phyloP scores from a whole-genome alignment of 345 rosid species.

The Trapa bicornis region DNA sequence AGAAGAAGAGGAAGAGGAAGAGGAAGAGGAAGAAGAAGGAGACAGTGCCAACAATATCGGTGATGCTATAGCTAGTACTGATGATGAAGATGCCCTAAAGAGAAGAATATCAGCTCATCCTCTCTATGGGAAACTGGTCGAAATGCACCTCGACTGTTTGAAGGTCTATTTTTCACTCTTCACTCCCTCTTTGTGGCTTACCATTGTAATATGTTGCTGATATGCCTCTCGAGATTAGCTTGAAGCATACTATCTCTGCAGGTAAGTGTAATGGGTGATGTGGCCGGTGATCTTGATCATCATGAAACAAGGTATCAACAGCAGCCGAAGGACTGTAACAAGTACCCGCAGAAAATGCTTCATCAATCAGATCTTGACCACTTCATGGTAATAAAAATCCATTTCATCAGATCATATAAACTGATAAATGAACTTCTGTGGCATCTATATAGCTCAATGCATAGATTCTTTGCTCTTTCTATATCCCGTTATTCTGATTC shows the following conservation, averaged over 20 bases:
- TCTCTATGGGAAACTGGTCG: conserved; percentile 29
- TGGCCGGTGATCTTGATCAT: conserved; percentile 1
- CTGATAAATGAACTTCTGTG: background rate
- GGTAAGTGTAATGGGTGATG: background rate
- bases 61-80: background rate
- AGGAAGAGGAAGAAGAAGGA: conserved; percentile 8
- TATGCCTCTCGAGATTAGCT: background rate
- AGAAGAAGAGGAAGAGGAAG: conserved; percentile 10
- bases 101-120: conserved; percentile 42
- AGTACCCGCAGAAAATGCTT: conserved; percentile 11
- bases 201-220: no score
- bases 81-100: conserved; percentile 23
- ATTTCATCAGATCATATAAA: background rate
- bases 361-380: conserved; percentile 29
- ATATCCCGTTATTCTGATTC: no score
- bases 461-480: background rate
- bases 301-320: conserved; percentile 3
- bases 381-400: conserved; percentile 23
- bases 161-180: conserved; percentile 20
- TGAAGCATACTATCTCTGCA: background rate
- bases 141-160: conserved; percentile 39
- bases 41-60: conserved; percentile 4
- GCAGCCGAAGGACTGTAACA: background rate
- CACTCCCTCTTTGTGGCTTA: background rate
- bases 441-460: background rate